Evolutionary conservation across 2,329 filamentous ascomycete genomes (phyloP).

Genomic region (Graphium sp.): DNA sequence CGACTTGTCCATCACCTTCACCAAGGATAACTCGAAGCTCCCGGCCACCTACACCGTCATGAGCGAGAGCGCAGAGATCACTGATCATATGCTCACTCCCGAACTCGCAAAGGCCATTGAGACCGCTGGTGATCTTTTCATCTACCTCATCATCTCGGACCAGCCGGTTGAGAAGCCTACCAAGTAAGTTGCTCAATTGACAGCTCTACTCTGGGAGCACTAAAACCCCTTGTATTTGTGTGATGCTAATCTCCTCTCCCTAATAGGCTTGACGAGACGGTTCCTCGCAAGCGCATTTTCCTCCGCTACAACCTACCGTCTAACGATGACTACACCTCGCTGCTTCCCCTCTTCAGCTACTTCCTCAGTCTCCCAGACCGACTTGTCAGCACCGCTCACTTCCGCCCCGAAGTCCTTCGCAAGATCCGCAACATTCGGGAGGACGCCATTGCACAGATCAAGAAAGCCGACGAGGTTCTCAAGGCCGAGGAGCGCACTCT

Average conservation of each 20-base stretch:
- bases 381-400: conserved; percentile 61
- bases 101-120: conserved; percentile 70
- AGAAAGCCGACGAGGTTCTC: conserved; percentile 61
- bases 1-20: conserved; percentile 80
- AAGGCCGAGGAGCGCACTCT: conserved; percentile 62
- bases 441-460: conserved; percentile 61
- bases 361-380: conserved; percentile 75
- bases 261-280: conserved; percentile 62
- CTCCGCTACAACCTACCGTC: conserved; percentile 58
- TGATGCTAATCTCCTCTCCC: conserved; percentile 2
- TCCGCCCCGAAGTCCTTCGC: conserved; percentile 77
- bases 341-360: conserved; percentile 62
- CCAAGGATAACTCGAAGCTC: conserved; percentile 83
- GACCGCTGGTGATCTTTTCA: conserved; percentile 59
- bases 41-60: conserved; percentile 85
- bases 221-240: too few species aligned
- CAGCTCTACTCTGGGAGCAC: neutral
- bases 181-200: conserved; percentile 43
- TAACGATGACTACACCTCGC: conserved; percentile 42
- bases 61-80: conserved; percentile 93
- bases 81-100: conserved; percentile 69
- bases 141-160: conserved; percentile 79
- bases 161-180: conserved; percentile 75
- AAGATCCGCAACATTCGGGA: conserved; percentile 73
- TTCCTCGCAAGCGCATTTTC: conserved; percentile 72